phyloP scores from a whole-genome alignment of 805 yeast species.

The Candida loeiensis region DNA sequence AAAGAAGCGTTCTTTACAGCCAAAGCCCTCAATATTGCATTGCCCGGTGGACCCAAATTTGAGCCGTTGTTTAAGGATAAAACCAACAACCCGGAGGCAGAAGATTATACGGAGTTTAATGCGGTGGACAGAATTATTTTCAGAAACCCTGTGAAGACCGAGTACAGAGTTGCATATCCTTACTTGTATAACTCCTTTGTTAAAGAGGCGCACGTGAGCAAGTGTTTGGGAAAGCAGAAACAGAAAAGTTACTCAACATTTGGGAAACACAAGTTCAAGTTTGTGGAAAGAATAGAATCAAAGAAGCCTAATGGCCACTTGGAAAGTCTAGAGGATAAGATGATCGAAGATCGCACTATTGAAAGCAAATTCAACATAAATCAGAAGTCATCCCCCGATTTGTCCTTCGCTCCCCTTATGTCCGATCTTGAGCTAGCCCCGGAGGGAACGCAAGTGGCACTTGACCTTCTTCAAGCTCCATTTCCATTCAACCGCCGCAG shows the following conservation, averaged over 20 bases:
- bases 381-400: too few relatives aligned
- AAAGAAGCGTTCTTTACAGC: conserved; percentile 82
- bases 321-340: conserved; percentile 19
- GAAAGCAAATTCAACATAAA: too few relatives aligned
- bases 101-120: conserved; percentile 87
- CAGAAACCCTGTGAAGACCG: conserved; percentile 73
- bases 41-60: conserved; percentile 96
- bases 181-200: conserved; percentile 77
- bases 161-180: conserved; percentile 84
- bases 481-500: conserved; percentile 77
- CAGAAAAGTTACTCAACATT: neutral
- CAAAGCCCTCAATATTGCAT: conserved; percentile 78
- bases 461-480: conserved; percentile 76
- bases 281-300: conserved; percentile 4
- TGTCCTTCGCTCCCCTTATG: conserved; percentile 48
- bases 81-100: conserved; percentile 54
- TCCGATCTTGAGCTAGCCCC: conserved; percentile 23
- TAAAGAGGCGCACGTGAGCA: conserved; percentile 45
- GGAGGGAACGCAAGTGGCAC: conserved; percentile 47
- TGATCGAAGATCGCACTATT: too few relatives aligned
- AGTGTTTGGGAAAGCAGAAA: neutral
- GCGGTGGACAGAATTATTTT: conserved; percentile 83
- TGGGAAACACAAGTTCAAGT: neutral
- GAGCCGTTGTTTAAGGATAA: conserved; percentile 74
- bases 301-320: conserved; percentile 27